Base-by-base conservation (phyloP, 495 filamentous ascomycete genomes). In the Pyrenula massariospora region DNA sequence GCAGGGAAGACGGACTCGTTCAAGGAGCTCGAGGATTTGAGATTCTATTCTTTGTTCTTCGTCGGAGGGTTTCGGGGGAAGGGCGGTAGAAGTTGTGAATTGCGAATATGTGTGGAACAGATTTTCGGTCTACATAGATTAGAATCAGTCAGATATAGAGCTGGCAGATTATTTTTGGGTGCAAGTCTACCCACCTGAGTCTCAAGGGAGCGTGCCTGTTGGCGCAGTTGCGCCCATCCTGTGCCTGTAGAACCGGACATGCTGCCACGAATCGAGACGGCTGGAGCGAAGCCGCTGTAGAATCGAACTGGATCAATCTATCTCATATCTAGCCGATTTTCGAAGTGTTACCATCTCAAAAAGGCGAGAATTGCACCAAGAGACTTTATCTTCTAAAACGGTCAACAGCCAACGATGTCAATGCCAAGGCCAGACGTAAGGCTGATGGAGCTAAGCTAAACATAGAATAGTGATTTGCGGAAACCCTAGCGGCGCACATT, bases 41-140 rank as follows among this genome's bases (percentile, higher is more conserved):
- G 80, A 67, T 68, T 98, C 91, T 19, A 85, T 84, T 54, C 81
- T 75, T 58, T 75, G 76, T 69, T 98, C 92, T 63, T 96, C 91
- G 60, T 91, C 85, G 58, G 86, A 85, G 5, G 93, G 87, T 64
- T 90, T 89, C 19, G 80, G 73, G 25, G 91, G 86, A 52, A 94
- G 85, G 65, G 86, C 87, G 10, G 87, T 70, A 60, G 85, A 80
- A 0, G 86, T 84, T n/a, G 90, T 86, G 77, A 87, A 96, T 73
- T 96, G 89, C 10, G 94, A 91, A 70, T 95, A 98, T 50, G 85
- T 95, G 68, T 96, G 89, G 68, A 98, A 95, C 54, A 93, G 83
- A 57, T 79, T 82, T 68, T 96, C 91, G 47, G 94, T 96, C 93
- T 98, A 61, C 56, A 11, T 11, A 50, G 24, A n/a, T n/a, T n/a